Evolutionary conservation across 371 early-diverging fungal species (phyloP), one percentile per base, ranked within the genome.

Genomic region (Mortierella sp.): DNA sequence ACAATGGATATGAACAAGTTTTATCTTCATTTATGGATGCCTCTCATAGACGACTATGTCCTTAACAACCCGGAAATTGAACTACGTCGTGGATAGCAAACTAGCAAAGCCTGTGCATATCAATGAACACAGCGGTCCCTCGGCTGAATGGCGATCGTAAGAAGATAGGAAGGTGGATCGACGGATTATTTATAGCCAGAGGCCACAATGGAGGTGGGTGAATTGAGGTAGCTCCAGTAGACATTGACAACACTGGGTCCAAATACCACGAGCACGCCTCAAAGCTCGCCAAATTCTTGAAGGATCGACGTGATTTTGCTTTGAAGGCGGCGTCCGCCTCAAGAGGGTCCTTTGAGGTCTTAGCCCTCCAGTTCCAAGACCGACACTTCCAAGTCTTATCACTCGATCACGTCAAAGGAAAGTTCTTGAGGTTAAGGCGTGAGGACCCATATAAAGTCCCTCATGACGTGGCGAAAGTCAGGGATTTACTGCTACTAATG

Each of bases 1-100:
- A 57, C 57, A 57, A 57, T 57, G 57, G 57, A 26, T 57, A 26
- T 26, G 57, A 22, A 22, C 11, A 57, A 57, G 57, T 57, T 4
- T 28, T 11, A 57, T 4, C 30, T 26, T 18, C 22, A 22, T 3
- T 22, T 22, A 9, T 57, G 57, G 57, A 57, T 11, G 30, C 22
- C 57, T 18, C n/a, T 57, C 12, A 28, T 28, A 18, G 57, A 22
- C n/a, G 57, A 57, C 57, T 57, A 57, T n/a, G n/a, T n/a, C n/a
- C n/a, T n/a, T n/a, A n/a, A n/a, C n/a, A n/a, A n/a, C n/a, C n/a
- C n/a, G n/a, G n/a, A n/a, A n/a, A n/a, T n/a, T n/a, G n/a, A n/a
- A n/a, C n/a, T n/a, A n/a, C n/a, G n/a, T n/a, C n/a, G n/a, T n/a
- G 30, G 11, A 57, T 18, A n/a, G 22, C 57, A 14, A 57, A n/a